These are phyloP conservation scores for Meredithiella fracta DNA, from an alignment of 2,329 filamentous ascomycete genomes.

Conservation along the genomic window DNA sequence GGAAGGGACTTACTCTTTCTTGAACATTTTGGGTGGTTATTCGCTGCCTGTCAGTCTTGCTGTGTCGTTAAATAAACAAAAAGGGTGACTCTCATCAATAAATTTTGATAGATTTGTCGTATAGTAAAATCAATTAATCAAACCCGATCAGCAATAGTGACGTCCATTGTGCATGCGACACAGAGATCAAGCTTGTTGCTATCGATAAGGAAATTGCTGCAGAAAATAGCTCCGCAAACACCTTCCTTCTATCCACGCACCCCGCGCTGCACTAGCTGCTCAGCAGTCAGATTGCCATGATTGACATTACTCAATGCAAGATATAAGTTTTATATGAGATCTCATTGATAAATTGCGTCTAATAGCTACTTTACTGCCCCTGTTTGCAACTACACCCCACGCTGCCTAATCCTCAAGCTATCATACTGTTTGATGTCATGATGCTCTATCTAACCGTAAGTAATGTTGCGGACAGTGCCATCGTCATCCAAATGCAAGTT, in stretches of 20 bases:
- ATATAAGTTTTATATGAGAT: no score
- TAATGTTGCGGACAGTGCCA: constrained; percentile 42
- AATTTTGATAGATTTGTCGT: neutral
- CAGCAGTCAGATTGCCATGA: neutral
- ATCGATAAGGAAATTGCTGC: neutral
- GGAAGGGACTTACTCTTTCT: constrained; percentile 57
- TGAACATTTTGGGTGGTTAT: constrained; percentile 54
- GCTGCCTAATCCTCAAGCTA: neutral
- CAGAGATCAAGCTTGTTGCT: neutral
- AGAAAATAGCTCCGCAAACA: neutral
- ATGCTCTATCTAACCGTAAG: constrained; percentile 30
- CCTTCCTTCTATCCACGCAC: neutral
- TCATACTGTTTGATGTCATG: neutral
- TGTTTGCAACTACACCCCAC: neutral
- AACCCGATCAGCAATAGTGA: neutral
- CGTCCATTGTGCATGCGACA: no score
- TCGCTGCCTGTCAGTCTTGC: neutral
- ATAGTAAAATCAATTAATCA: neutral
- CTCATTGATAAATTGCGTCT: neutral
- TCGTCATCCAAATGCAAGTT: constrained; percentile 45
- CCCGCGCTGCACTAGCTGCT: neutral
- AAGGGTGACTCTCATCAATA: neutral
- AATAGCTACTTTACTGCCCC: neutral
- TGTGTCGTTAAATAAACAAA: neutral
- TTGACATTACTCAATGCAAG: no score